phyloP scores from a whole-genome alignment of 2,329 filamentous ascomycete species.

The Thyridium curvatum region DNA sequence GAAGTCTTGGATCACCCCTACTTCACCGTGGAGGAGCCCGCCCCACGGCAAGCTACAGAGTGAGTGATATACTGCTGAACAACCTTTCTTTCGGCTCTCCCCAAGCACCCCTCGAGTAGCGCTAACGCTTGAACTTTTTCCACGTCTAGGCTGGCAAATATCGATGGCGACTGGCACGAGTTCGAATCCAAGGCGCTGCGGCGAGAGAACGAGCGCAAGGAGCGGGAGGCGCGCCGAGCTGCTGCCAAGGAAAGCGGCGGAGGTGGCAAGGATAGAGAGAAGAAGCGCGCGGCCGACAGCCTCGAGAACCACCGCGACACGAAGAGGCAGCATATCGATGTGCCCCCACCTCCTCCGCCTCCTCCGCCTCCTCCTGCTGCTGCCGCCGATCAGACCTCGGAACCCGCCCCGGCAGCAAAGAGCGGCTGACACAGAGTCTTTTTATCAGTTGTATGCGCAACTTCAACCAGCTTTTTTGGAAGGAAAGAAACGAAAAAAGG shows the following conservation, averaged over 20 bases:
- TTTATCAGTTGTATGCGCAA: too few relatives aligned
- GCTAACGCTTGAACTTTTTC: conserved; percentile 21
- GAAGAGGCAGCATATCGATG: conserved; percentile 18
- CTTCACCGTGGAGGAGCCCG: conserved; percentile 76
- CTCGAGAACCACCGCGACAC: conserved; percentile 6
- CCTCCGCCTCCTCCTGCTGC: not conserved
- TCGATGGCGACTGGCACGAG: conserved; percentile 97
- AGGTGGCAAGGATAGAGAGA: conserved; percentile 31
- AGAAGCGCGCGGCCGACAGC: conserved; percentile 23
- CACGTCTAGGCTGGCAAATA: conserved; percentile 56
- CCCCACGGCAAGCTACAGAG: conserved; percentile 72
- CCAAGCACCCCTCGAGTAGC: not conserved
- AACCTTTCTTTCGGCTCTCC: not conserved
- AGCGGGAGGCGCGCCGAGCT: conserved; percentile 43
- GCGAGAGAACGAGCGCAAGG: conserved; percentile 74
- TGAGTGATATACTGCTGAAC: conserved; percentile 40
- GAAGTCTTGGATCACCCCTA: conserved; percentile 84
- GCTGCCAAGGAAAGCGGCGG: conserved; percentile 31
- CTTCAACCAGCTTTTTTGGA: too few relatives aligned
- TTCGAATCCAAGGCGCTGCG: conserved; percentile 94
- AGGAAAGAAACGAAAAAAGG: too few relatives aligned
- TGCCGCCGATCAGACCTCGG: not conserved
- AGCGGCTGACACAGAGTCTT: not conserved
- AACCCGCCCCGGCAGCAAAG: not conserved
- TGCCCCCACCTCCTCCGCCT: not conserved